Evolutionary conservation across 192 early-diverging fungal species (phyloP).

Genomic region (Coemansia sp.): DNA sequence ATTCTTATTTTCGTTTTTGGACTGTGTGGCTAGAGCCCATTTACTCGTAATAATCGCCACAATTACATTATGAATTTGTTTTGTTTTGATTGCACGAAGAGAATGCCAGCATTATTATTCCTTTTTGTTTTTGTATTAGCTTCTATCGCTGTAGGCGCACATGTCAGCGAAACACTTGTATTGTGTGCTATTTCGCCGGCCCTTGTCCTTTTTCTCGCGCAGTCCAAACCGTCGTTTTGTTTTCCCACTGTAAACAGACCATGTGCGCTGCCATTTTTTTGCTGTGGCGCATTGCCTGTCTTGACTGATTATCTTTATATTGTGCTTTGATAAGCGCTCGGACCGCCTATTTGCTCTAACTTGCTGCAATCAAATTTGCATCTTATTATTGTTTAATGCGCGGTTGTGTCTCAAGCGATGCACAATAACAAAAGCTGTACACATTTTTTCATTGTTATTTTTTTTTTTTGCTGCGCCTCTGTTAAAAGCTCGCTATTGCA

Average conservation of each 20-base stretch:
- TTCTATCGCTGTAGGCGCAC: not conserved
- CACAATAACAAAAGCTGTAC: not conserved
- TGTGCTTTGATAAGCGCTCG: not conserved
- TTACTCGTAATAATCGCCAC: constrained; percentile 4
- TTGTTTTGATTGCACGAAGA: constrained; percentile 8
- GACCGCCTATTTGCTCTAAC: not conserved
- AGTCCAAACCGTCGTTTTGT: not conserved
- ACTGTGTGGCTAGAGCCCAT: not conserved
- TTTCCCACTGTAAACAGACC: not conserved
- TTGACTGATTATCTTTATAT: not conserved
- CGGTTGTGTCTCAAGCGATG: not conserved
- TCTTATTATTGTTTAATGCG: not conserved
- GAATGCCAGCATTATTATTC: not conserved
- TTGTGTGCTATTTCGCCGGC: constrained; percentile 2
- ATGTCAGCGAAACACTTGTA: not conserved
- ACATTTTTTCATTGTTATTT: not conserved
- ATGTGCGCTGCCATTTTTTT: not conserved
- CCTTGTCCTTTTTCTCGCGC: not conserved
- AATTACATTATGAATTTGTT: not conserved
- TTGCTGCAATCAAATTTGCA: not conserved
- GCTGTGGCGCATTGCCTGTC: not conserved
- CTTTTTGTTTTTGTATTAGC: not conserved
- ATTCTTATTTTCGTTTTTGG: not conserved
- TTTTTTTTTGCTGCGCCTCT: not conserved
- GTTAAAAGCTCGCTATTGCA: not conserved